Percentiles rank a stretch among this genome's conserved stretches.
Evolutionary conservation across 768 basidiomycete species (phyloP).

Genomic region (Macrocybe gigantea): DNA sequence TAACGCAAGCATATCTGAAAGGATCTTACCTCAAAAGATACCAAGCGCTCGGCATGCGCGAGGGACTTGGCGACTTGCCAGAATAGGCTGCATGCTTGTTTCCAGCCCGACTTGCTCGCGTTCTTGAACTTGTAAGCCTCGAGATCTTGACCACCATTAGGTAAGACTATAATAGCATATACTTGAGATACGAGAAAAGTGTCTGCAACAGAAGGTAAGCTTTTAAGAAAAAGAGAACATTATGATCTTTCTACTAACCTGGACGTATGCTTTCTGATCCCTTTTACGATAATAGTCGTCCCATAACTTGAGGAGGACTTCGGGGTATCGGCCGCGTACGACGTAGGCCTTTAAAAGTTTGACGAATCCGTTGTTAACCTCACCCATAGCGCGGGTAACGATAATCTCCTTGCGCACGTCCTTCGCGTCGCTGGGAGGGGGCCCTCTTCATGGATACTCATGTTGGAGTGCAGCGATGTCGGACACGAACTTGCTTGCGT

Average conservation of each 20-base stretch:
- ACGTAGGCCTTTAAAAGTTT: conserved; percentile 78
- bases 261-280: conserved; percentile 85
- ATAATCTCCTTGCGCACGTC: conserved; percentile 80
- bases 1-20: not conserved
- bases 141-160: conserved; percentile 87
- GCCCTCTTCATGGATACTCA: conserved; percentile 41
- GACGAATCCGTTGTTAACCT: conserved; percentile 73
- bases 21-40: conserved; percentile 77
- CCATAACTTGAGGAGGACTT: conserved; percentile 75
- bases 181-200: conserved; percentile 69
- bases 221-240: not conserved
- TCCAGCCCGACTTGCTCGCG: conserved; percentile 62
- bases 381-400: conserved; percentile 72
- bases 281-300: conserved; percentile 73
- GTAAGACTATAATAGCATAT: conserved; percentile 87
- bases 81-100: conserved; percentile 82
- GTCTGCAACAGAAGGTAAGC: conserved; percentile 37
- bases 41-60: conserved; percentile 71
- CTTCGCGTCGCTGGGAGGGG: conserved; percentile 64
- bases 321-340: conserved; percentile 82
- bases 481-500: not conserved
- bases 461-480: too few relatives aligned
- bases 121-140: conserved; percentile 74
- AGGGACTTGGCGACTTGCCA: conserved; percentile 85
- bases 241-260: conserved; percentile 35